Base-by-base conservation (phyloP, 2,329 filamentous ascomycete species). In the Fusarium marasasianum region DNA sequence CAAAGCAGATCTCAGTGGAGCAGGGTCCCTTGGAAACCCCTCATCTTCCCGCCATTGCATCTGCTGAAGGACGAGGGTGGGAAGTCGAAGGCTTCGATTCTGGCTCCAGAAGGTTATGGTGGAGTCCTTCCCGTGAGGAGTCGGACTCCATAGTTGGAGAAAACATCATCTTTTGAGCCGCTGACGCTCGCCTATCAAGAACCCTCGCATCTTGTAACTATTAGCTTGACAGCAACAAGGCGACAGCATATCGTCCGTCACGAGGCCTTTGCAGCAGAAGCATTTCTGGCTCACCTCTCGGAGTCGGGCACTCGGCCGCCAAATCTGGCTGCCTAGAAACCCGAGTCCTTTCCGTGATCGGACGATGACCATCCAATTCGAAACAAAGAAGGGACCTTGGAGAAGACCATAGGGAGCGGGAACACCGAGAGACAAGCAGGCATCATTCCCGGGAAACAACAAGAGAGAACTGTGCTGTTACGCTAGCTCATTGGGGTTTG, bases 41-140 rank as follows among this genome's bases (percentile, higher is more conserved):
- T 78, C 76, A 76, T 62, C 75, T 70, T 78, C 76, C 77, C 77
- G 75, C 72, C 70, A 74, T 77, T 76, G 77, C 72, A 78, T 77
- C 66, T 77, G 68, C 61, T 76, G 66, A 63, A 69, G 64, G 72
- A 73, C 60, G 73, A 77, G 63, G 66, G 74, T 72, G 75, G 72
- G 72, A 72, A 67, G 64, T 71, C 63, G 53, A 78, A 78, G 63
- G 75, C 77, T 78, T 78, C 77, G 76, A 78, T 78, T 74, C 63
- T 73, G 64, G 74, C 77, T 78, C 77, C 77, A 78, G 77, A 78
- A 78, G 77, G 58, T 74, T 76, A 54, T 65, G 66, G 77, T 78
- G 77, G 77, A 78, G 77, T 78, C 74, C 57, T 71, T 76, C 72
- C 76, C 75, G 74, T 70, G 77, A 78, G 70, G 75, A 78, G 77